Conservation (phyloP, 306 rosid genomes). For the Elaeagnus macrophylla region DNA sequence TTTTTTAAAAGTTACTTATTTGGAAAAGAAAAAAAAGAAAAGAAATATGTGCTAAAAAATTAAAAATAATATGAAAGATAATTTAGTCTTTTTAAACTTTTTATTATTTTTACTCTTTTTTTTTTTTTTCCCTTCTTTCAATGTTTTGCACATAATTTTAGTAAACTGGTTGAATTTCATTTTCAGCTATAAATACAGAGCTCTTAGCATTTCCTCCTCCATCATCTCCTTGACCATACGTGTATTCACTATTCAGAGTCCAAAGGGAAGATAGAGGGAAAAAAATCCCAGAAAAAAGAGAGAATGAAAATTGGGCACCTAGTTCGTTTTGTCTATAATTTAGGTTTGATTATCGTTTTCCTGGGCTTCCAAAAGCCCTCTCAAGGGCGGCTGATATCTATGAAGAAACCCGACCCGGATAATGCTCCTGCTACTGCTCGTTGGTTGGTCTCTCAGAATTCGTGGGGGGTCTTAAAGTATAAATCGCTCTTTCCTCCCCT, state of each 20-base stretch:
- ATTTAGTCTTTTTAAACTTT: no score
- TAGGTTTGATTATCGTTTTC: slow-evolving; percentile 13
- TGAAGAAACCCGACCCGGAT: slow-evolving; percentile 54
- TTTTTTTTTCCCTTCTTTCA: neutral
- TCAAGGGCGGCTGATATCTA: slow-evolving; percentile 27
- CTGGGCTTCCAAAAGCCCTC: slow-evolving; percentile 18
- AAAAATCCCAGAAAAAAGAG: neutral
- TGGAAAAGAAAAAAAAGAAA: no score
- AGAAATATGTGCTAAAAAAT: no score
- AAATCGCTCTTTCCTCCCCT: neutral
- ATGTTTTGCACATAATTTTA: neutral
- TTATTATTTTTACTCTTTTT: neutral
- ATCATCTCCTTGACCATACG: no score
- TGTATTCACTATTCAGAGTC: no score
- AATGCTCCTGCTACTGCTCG: slow-evolving; percentile 70
- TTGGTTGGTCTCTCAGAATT: slow-evolving; percentile 64
- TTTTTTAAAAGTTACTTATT: no score
- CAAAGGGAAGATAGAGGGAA: no score
- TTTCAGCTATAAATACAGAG: no score
- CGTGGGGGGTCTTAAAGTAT: slow-evolving; percentile 77
- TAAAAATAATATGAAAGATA: no score
- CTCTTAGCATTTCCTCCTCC: no score
- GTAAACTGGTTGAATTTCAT: no score
- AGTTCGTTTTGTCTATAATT: neutral
- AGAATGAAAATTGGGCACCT: slow-evolving; percentile 6